phyloP scores from a whole-genome alignment of 805 yeast species.

The Lachancea meyersii region DNA sequence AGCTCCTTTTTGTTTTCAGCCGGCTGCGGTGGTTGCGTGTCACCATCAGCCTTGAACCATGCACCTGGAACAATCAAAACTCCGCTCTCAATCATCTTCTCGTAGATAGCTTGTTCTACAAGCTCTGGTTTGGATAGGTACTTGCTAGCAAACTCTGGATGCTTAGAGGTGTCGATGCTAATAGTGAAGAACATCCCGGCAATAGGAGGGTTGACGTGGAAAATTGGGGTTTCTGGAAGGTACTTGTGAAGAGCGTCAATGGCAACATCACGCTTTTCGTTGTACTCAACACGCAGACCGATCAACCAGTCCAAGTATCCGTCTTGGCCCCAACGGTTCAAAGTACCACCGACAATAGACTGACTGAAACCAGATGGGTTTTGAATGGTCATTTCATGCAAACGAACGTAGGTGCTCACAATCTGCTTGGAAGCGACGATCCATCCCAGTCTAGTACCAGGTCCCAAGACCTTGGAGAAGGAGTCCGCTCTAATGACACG shows the following conservation, averaged over 20 bases:
- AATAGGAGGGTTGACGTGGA: slow-evolving; percentile 50
- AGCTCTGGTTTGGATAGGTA: slow-evolving; percentile 51
- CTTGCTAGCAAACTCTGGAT: slow-evolving; percentile 63
- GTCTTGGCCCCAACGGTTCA: slow-evolving; percentile 82
- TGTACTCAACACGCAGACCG: slow-evolving; percentile 75
- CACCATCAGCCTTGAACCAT: slow-evolving; percentile 62
- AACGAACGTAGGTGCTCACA: slow-evolving; percentile 59
- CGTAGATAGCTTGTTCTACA: slow-evolving; percentile 60
- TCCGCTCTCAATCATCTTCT: slow-evolving; percentile 52
- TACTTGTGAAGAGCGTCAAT: slow-evolving; percentile 63
- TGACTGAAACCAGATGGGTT: slow-evolving; percentile 77
- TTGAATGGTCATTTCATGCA: slow-evolving; percentile 79
- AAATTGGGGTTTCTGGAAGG: slow-evolving; percentile 33
- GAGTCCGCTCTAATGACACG: slow-evolving; percentile 87
- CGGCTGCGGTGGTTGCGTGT: slow-evolving; percentile 54
- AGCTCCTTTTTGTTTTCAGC: slow-evolving; percentile 37
- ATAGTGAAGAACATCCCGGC: slow-evolving; percentile 88
- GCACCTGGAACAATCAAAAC: slow-evolving; percentile 76
- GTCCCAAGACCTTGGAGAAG: slow-evolving; percentile 86
- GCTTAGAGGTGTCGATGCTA: slow-evolving; percentile 66
- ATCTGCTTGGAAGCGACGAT: slow-evolving; percentile 62
- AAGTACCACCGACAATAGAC: slow-evolving; percentile 59
- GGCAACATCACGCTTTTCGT: slow-evolving; percentile 81
- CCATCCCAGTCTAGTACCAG: slow-evolving; percentile 89
- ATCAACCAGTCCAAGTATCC: slow-evolving; percentile 90